Conservation (phyloP, 768 basidiomycete species). For the Boletus fagicola region DNA sequence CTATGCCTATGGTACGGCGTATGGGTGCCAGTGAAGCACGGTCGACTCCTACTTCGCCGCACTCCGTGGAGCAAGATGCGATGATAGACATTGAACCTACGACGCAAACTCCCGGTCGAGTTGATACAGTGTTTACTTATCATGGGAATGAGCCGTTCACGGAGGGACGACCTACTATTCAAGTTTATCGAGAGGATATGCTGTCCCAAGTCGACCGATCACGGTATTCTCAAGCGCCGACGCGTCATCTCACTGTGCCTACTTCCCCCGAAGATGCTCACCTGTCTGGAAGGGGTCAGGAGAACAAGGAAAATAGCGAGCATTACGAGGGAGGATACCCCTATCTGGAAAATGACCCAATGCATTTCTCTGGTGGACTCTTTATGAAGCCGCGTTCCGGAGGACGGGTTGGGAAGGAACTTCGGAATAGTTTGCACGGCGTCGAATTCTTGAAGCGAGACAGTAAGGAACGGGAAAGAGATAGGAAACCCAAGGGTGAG, state of each 20-base stretch:
- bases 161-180: slow-evolving; percentile 14
- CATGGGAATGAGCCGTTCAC: slow-evolving; percentile 19
- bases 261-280: slow-evolving; percentile 16
- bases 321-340: slow-evolving; percentile 13
- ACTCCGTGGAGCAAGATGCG: slow-evolving; percentile 38
- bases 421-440: slow-evolving; percentile 47
- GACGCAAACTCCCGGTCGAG: slow-evolving; percentile 46
- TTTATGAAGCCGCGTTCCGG: slow-evolving; percentile 31
- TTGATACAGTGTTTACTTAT: slow-evolving; percentile 39
- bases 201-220: slow-evolving; percentile 21
- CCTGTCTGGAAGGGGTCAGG: slow-evolving; percentile 14
- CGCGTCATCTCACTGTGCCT: slow-evolving; percentile 11
- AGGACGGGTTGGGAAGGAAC: slow-evolving; percentile 43
- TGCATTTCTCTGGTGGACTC: slow-evolving; percentile 30
- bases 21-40: slow-evolving; percentile 6
- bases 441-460: slow-evolving; percentile 32
- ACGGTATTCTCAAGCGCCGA: slow-evolving; percentile 11
- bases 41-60: slow-evolving; percentile 44
- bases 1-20: slow-evolving; percentile 9
- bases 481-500: slow-evolving; percentile 53
- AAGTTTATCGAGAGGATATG: slow-evolving; percentile 23
- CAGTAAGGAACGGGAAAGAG: slow-evolving; percentile 48
- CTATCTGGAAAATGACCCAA: slow-evolving; percentile 19
- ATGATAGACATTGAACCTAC: slow-evolving; percentile 37
- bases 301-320: slow-evolving; percentile 42